These are phyloP conservation scores for Fusarium equiseti DNA, from an alignment of 2,329 filamentous ascomycete species.

Conservation along the genomic window DNA sequence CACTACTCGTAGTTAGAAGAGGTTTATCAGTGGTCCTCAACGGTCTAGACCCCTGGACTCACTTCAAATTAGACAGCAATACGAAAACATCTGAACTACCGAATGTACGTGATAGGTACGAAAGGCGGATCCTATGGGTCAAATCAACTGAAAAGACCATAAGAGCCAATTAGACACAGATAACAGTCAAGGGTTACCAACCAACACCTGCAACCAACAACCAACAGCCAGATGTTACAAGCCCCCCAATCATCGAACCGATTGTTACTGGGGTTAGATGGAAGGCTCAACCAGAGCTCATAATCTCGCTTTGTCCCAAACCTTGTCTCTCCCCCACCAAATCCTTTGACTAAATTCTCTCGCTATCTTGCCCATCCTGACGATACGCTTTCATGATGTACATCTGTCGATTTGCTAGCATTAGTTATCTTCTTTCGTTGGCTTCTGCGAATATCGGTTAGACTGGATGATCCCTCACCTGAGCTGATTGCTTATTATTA, in stretches of 20 bases:
- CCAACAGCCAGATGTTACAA: not conserved
- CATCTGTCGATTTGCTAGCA: accelerated
- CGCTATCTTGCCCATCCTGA: too few species aligned
- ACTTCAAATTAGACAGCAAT: accelerated
- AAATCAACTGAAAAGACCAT: accelerated
- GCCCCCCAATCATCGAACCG: not conserved
- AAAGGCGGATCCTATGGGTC: not conserved
- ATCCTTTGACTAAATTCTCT: too few species aligned
- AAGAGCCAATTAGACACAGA: not conserved
- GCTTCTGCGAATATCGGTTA: not conserved
- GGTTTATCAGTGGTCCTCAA: not conserved
- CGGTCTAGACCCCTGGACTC: not conserved
- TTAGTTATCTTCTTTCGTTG: accelerated
- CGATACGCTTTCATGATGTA: not conserved
- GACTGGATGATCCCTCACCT: accelerated
- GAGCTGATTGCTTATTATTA: accelerated
- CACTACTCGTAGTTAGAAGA: not conserved
- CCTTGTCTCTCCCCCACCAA: too few species aligned
- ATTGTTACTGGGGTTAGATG: not conserved
- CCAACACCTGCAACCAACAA: not conserved
- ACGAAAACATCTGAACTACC: accelerated
- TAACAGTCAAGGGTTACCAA: not conserved
- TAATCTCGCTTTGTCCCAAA: too few species aligned
- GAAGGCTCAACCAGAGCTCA: not conserved
- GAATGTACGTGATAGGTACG: not conserved